Evolutionary conservation across 768 basidiomycete genomes (phyloP).

Genomic region (Roridomyces roridus): DNA sequence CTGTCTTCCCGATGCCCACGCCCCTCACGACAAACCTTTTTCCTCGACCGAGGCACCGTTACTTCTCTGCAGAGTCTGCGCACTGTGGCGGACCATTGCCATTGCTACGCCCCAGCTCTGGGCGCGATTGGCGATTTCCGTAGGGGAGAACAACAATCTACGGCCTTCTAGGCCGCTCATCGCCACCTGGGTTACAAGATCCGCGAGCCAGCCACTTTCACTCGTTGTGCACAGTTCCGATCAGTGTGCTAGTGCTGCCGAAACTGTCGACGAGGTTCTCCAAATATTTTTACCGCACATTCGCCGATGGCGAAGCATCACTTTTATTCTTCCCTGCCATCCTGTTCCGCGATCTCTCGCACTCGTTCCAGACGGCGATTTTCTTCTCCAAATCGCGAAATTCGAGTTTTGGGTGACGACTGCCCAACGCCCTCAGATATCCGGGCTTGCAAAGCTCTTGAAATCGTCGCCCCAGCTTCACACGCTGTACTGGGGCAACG

Average conservation of each 20-base stretch:
- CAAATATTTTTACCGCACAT: slow-evolving; percentile 11
- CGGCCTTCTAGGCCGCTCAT: slow-evolving; percentile 5
- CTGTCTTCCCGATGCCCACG: neutral
- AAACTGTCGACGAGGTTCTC: neutral
- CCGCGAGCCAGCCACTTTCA: slow-evolving; percentile 8
- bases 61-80: slow-evolving; percentile 8
- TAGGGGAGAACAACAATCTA: neutral
- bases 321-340: slow-evolving; percentile 10
- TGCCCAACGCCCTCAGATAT: neutral
- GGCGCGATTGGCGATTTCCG: slow-evolving; percentile 6
- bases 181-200: slow-evolving; percentile 13
- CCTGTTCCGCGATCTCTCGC: slow-evolving; percentile 1
- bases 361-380: neutral
- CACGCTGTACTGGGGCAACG: slow-evolving; percentile 14
- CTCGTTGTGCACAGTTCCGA: slow-evolving; percentile 6
- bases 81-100: slow-evolving; percentile 6
- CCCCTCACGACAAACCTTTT: slow-evolving; percentile 7
- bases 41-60: slow-evolving; percentile 10
- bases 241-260: neutral
- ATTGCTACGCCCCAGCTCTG: slow-evolving; percentile 8
- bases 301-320: slow-evolving; percentile 15
- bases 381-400: slow-evolving; percentile 10
- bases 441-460: slow-evolving; percentile 11
- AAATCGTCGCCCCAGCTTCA: slow-evolving; percentile 5
- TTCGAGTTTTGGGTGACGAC: slow-evolving; percentile 9